phyloP scores from a whole-genome alignment of 139 green algal genomes.

The Chlamydomonas schloesseri region DNA sequence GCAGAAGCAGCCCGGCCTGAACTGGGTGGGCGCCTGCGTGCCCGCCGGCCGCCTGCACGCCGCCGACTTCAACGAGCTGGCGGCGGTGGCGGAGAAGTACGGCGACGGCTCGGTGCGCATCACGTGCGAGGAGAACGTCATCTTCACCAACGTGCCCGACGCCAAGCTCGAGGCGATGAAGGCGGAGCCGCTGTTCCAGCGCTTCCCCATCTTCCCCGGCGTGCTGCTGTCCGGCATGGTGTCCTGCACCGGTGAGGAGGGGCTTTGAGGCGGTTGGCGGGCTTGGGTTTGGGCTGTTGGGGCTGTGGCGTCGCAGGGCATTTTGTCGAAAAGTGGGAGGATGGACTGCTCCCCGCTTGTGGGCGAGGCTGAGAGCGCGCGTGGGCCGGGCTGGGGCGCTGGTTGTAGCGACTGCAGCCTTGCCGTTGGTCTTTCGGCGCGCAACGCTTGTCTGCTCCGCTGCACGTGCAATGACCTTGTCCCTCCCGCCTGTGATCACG shows the following conservation, averaged over 20 bases:
- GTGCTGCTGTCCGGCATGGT: slow-evolving; percentile 72
- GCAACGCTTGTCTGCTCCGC: no score
- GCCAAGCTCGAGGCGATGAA: slow-evolving; percentile 86
- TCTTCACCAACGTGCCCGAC: slow-evolving; percentile 92
- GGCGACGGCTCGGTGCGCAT: slow-evolving; percentile 91
- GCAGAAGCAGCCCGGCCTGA: slow-evolving; percentile 90
- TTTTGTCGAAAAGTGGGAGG: no score
- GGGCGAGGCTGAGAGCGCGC: no score
- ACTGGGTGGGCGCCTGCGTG: slow-evolving; percentile 81
- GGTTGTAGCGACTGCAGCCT: no score
- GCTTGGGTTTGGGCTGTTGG: no score
- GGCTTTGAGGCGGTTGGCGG: no score
- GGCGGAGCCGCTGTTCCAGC: slow-evolving; percentile 90
- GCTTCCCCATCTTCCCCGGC: slow-evolving; percentile 71
- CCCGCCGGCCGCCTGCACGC: slow-evolving; percentile 86
- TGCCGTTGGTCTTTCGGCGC: no score
- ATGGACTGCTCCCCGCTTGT: no score
- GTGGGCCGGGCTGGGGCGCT: no score
- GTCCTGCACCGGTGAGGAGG: slow-evolving; percentile 87
- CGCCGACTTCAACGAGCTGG: slow-evolving; percentile 86
- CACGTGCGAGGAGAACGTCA: slow-evolving; percentile 97
- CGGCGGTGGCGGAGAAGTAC: slow-evolving; percentile 85
- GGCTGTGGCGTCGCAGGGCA: no score
- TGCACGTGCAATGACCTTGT: no score
- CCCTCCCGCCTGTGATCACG: not conserved